Evolutionary conservation across 495 filamentous ascomycete genomes (phyloP), one percentile per base, ranked within the genome.

Genomic region (Penicillium canescens): DNA sequence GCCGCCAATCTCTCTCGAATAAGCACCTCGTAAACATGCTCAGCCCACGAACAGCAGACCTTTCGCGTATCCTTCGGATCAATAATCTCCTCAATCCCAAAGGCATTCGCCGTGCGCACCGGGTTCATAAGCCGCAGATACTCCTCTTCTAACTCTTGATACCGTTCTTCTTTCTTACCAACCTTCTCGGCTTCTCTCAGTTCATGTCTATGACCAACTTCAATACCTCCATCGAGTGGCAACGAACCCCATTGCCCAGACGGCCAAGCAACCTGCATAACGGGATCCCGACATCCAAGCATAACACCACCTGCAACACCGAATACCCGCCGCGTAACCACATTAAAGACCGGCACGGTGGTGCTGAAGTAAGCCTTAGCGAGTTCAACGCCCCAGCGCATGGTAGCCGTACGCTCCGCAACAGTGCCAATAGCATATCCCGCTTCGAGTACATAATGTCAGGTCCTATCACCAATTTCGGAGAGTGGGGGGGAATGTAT

Each of bases 11-110:
- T 63, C 47, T 73, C 68, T 40, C 66, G 70, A 59, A 85, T 64
- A 46, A 80, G 55, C 7, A 60, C 64, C 45, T 77, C 69, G 62
- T 85, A 86, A 5, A 82, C 69, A 72, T 84, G 79, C 18, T 52
- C 56, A 8, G 75, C 69, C 83, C 82, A 85, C 26, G 74, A 69
- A 44, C 70, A 75, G 37, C 80, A 79, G 20, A 85, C 62, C 46
- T 62, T 44, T n/a, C 83, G 65, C 13, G 82, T 86, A 46, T 76
- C 67, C 38, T 76, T 79, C 12, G 83, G 83, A 61, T 86, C 83
- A 51, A 85, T 81, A 20, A 86, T 83, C 61, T 86, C 82, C 63
- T 86, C 83, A 1, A 84, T 71, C 0, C 83, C 82, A 61, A 86
- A 86, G 6, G 81, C 76, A 69, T 85, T 85, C 10, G 83, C 83